Percentiles rank a stretch among this genome's conserved stretches.
Evolutionary conservation across 495 filamentous ascomycete genomes (phyloP).

Genomic region (Aspergillus wentii): DNA sequence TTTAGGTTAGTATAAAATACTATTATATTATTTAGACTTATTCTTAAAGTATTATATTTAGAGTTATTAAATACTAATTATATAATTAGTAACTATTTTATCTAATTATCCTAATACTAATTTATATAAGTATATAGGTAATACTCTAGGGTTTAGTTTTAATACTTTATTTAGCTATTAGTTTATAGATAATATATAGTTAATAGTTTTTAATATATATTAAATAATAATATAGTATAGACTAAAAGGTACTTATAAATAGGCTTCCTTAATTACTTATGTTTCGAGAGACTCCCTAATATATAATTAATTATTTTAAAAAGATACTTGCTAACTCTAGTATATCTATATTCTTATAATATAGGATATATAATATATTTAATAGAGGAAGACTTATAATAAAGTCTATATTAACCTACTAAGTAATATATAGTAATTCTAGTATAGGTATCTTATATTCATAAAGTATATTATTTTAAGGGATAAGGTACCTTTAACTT

Average conservation of each 20-base stretch:
- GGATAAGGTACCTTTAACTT: neutral
- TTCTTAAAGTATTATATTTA: too few relatives aligned
- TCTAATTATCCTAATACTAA: too few relatives aligned
- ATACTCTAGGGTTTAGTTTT: neutral
- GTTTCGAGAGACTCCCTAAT: too few relatives aligned
- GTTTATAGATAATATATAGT: neutral
- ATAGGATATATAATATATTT: neutral
- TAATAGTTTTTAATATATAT: neutral
- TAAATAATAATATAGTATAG: neutral
- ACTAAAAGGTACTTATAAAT: neutral
- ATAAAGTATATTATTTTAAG: neutral
- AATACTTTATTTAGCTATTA: too few relatives aligned
- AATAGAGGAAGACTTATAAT: neutral
- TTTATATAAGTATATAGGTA: constrained; percentile 2
- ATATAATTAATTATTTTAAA: neutral
- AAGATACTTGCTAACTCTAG: too few relatives aligned
- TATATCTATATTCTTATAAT: too few relatives aligned
- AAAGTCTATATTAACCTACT: neutral
- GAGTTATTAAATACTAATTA: neutral
- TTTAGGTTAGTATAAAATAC: too few relatives aligned
- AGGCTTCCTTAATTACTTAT: too few relatives aligned
- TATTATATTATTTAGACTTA: too few relatives aligned
- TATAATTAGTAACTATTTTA: too few relatives aligned
- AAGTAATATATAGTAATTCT: neutral
- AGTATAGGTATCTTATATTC: neutral